Base-by-base conservation (phyloP, 78 protist genomes). In the Dictyostelium purpureum region DNA sequence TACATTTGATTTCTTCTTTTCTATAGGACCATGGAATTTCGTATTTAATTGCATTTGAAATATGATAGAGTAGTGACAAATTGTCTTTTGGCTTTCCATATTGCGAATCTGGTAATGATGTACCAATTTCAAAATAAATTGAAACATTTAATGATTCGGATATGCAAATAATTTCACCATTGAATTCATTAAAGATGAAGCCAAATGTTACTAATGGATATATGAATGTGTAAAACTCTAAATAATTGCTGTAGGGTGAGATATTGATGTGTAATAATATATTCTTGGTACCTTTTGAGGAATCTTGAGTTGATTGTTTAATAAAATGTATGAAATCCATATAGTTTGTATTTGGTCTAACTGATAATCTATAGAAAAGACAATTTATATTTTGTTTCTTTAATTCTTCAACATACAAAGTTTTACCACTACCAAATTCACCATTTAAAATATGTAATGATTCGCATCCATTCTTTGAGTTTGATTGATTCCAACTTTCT, bases 181-280 rank as follows among this genome's bases (percentile, higher is more conserved):
- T 59, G 7, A 56, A 26, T 4, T 76, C 37, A 24, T 70, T 82
- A 73, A 56, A 85, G 2, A 85, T 16, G 45, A 42, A 85, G 6
- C 92, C 92, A 61, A n/a, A 56, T 33, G 74, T 59, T 12, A 85
- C 43, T 4, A 85, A 52, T 21, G 92, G 92, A 61, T 85, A 85
- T 26, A 85, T 33, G 40, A 73, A 73, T 1, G 42, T 28, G 33
- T 73, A 71, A 66, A 85, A 37, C 12, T 49, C 65, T 45, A 63
- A 33, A 63, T 69, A 42, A 69, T 69, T 40, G 0, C 76, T 40
- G 40, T 69, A 69, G 0, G 76, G 56, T 69, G 76, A 40, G 1
- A 69, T 7, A 42, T 69, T 69, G 21, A 69, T 40, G 33, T 69
- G 76, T 38, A 69, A 31, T n/a, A 69, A 40, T 18, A 69, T n/a